These are phyloP conservation scores for Oenanthe javanica DNA, from an alignment of 140 eudicot genomes.

Conservation along the genomic window DNA sequence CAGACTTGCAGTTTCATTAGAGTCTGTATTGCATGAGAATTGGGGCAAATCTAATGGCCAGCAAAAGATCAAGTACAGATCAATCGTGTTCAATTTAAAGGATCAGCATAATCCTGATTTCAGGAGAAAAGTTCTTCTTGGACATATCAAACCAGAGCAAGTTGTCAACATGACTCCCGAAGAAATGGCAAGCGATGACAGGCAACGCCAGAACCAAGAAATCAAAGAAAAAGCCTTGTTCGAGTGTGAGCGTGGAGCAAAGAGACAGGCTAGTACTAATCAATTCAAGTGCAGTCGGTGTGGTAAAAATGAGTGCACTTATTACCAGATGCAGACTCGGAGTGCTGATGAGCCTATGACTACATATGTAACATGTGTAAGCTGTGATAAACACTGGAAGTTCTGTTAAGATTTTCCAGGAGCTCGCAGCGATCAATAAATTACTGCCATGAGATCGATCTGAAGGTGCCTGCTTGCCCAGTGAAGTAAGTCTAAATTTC, in stretches of 20 bases:
- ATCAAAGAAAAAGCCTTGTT: constrained; percentile 70
- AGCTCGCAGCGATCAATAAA: background rate
- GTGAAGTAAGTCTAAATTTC: background rate
- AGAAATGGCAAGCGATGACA: constrained; percentile 81
- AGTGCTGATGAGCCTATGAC: constrained; percentile 99
- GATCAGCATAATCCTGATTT: constrained; percentile 88
- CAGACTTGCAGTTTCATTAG: constrained; percentile 71
- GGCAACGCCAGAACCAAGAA: constrained; percentile 46
- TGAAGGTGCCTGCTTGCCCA: background rate
- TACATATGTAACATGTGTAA: constrained; percentile 81
- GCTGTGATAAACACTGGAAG: constrained; percentile 91
- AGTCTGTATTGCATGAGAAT: constrained; percentile 71
- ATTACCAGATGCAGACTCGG: constrained; percentile 91
- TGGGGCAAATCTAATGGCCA: constrained; percentile 67
- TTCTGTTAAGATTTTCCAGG: constrained; percentile 39
- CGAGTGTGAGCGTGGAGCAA: constrained; percentile 62
- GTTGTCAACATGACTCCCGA: constrained; percentile 56
- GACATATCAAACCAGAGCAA: constrained; percentile 49
- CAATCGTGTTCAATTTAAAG: constrained; percentile 71
- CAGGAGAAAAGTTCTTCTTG: constrained; percentile 63
- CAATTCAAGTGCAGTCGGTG: constrained; percentile 73
- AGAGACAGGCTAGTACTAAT: constrained; percentile 68
- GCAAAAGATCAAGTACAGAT: constrained; percentile 66
- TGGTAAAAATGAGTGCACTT: constrained; percentile 62
- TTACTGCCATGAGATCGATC: background rate